A percentile compares a stretch with the other conserved stretches of the same genome.
Conservation (phyloP, 495 filamentous ascomycete genomes). For the Aspergillus baeticus region DNA sequence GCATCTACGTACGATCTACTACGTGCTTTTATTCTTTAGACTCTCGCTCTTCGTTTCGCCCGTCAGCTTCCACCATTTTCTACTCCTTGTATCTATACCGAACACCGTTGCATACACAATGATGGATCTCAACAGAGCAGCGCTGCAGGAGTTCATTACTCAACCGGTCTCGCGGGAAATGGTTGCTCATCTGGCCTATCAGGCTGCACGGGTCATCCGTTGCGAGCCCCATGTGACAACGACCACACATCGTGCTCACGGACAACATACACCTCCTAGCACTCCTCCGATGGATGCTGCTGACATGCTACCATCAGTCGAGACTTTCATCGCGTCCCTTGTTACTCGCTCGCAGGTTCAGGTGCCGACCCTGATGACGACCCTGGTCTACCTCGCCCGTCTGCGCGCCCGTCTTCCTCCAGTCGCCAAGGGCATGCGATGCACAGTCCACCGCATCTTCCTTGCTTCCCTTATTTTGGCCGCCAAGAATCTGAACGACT, state of each 20-base stretch:
- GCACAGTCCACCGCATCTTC: constrained; percentile 90
- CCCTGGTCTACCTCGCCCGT: constrained; percentile 86
- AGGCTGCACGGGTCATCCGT: constrained; percentile 84
- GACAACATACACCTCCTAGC: constrained; percentile 66
- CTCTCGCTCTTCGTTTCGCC: constrained; percentile 11
- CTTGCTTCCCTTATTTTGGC: constrained; percentile 76
- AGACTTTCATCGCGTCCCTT: constrained; percentile 86
- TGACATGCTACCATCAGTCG: constrained; percentile 68
- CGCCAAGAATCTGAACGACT: constrained; percentile 81
- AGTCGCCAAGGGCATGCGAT: constrained; percentile 94
- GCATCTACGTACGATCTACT: neutral
- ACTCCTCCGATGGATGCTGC: constrained; percentile 60
- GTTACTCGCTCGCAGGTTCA: constrained; percentile 94
- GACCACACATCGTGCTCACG: constrained; percentile 30
- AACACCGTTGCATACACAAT: constrained; percentile 9
- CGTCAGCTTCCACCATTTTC: constrained; percentile 3
- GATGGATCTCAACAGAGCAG: constrained; percentile 65
- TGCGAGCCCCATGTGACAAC: constrained; percentile 64
- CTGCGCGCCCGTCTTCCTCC: constrained; percentile 81
- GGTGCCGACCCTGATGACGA: constrained; percentile 94
- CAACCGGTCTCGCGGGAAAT: constrained; percentile 77
- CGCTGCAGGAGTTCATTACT: constrained; percentile 87
- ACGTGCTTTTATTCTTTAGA: constrained; percentile 7
- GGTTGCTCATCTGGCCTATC: constrained; percentile 79
- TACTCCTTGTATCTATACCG: neutral